Base-by-base conservation (phyloP, 2,329 filamentous ascomycete genomes). In the Aschersonia sp. region DNA sequence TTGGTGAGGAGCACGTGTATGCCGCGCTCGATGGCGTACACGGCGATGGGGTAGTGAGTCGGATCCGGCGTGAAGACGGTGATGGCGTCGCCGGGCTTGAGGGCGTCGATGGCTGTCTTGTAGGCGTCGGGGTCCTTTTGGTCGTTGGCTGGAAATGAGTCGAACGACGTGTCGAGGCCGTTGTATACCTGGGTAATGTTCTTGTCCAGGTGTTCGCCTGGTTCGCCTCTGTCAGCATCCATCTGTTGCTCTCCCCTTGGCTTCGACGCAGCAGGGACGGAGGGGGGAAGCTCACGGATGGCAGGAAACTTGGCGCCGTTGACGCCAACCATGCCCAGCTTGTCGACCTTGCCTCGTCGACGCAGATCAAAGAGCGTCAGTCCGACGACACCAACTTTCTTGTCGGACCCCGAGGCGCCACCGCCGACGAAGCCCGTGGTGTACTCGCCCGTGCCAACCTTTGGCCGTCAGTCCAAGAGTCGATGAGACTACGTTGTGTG, bases 61-160 rank as follows among this genome's bases (percentile, higher is more conserved):
- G 87, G 84, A 66, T 95, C 89, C 0, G 89, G 87, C 1, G 89
- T 95, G 75, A 95, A 95, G 67, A 95, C 90, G 50, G 89, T 95
- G 65, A 95, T 90, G 55, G 88, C 89, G 55, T 88, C 87, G 56
- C 89, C 88, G 6, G 83, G 77, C 42, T 76, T 75, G 41, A 95
- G 77, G 8, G 81, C 79, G 64, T 95, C 87, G 59, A 95, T 95
- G 56, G 89, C 89, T 10, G 75, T 63, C 68, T 92, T 94, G 76
- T 94, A 95, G 43, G 88, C 81, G 46, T 89, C 81, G 5, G 87
- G 76, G 59, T 95, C 86, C 52, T 74, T 74, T 48, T 67, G 66
- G 58, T 85, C 79, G 63, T 94, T 81, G 56, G 79, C 76, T 2
- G 84, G 90, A 67, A 77, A 95, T 11, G 87, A 90, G 49, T 80